Percentiles rank a stretch among this genome's conserved stretches.
phyloP scores from a whole-genome alignment of 768 basidiomycete genomes.

The Podaxis rugospora region DNA sequence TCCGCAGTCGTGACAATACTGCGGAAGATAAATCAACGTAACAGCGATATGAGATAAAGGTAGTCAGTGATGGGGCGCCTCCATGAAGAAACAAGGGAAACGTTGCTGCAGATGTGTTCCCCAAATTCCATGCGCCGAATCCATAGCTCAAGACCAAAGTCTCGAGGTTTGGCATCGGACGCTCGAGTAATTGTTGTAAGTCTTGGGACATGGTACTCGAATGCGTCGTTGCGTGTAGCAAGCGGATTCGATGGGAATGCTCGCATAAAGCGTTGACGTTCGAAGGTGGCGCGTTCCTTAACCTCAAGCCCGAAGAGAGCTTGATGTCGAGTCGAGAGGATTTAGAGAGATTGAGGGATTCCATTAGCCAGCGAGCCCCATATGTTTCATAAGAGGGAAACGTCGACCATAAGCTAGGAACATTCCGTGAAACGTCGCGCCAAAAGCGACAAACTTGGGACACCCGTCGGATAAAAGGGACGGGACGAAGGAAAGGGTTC shows the following conservation, averaged over 20 bases:
- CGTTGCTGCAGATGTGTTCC: not conserved
- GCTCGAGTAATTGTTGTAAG: not conserved
- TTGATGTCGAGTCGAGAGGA: not conserved
- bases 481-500: constrained; percentile 1
- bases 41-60: not conserved
- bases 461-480: not conserved
- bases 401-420: not conserved
- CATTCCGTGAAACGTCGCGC: not conserved
- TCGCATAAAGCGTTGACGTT: not conserved
- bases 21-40: not conserved
- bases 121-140: not conserved
- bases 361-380: not conserved
- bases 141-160: constrained; percentile 3
- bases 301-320: not conserved
- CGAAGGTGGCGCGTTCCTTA: not conserved
- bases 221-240: not conserved
- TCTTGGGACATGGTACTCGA: not conserved
- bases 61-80: not conserved
- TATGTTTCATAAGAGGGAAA: not conserved
- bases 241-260: not conserved
- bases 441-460: constrained; percentile 7
- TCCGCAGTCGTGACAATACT: not conserved
- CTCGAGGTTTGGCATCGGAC: not conserved
- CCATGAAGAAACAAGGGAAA: not conserved
- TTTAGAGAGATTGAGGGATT: not conserved